These are phyloP conservation scores for Diaporthe ilicicola DNA, from an alignment of 2,329 filamentous ascomycete genomes.

Conservation along the genomic window DNA sequence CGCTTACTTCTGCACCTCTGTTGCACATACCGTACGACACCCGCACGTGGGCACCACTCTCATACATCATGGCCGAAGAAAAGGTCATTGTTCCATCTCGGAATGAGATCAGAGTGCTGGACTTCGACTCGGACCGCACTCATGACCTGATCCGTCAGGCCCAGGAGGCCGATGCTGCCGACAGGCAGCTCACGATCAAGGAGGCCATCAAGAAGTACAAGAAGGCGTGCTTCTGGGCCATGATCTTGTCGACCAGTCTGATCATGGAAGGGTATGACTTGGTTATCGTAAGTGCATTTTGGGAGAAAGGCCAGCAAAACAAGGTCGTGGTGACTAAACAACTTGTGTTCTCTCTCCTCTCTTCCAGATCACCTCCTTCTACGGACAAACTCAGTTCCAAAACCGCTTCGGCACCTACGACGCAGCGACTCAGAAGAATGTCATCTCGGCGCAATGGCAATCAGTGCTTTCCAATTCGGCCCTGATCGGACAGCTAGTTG, in stretches of 20 bases:
- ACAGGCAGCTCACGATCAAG: constrained; percentile 38
- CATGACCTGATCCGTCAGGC: constrained; percentile 33
- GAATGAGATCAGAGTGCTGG: constrained; percentile 22
- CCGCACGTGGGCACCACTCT: background rate
- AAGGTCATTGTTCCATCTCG: constrained; percentile 24
- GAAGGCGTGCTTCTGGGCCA: constrained; percentile 43
- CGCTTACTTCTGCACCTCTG: too few relatives aligned
- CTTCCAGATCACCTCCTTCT: constrained; percentile 41
- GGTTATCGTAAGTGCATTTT: constrained; percentile 44
- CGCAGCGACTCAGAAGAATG: constrained; percentile 42
- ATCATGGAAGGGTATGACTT: constrained; percentile 47
- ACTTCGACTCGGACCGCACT: constrained; percentile 30
- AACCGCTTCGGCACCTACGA: constrained; percentile 42
- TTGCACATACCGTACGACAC: background rate
- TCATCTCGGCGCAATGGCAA: constrained; percentile 55
- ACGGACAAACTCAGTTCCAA: constrained; percentile 43
- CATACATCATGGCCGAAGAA: constrained; percentile 20
- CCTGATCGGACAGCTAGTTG: constrained; percentile 53
- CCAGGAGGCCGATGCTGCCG: constrained; percentile 34
- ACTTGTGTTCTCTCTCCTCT: background rate
- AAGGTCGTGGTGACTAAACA: background rate
- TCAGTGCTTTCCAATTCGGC: constrained; percentile 53
- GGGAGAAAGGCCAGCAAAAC: background rate
- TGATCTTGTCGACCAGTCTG: constrained; percentile 39
- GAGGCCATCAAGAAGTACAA: constrained; percentile 40